A percentile compares a stretch with the other conserved stretches of the same genome.
phyloP scores from a whole-genome alignment of 805 yeast species.

The Vanderwaltozyma tropicalis region DNA sequence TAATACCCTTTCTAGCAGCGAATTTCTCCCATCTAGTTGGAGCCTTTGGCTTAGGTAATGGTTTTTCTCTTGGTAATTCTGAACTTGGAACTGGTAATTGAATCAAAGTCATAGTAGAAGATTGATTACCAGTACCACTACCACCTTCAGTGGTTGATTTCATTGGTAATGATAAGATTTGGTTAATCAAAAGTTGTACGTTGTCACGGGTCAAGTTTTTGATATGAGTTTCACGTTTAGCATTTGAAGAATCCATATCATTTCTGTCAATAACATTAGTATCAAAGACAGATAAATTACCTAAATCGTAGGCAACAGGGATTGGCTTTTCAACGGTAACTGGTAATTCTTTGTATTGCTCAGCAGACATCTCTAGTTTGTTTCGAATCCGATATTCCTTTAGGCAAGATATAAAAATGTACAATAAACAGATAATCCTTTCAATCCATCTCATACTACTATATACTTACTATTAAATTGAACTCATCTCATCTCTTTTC shows the following conservation, averaged over 20 bases:
- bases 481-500: slow-evolving; percentile 4
- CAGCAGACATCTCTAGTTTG: slow-evolving; percentile 1
- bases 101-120: slow-evolving; percentile 69
- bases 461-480: no score
- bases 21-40: slow-evolving; percentile 95
- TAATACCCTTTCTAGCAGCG: slow-evolving; percentile 91
- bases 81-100: slow-evolving; percentile 78
- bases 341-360: slow-evolving; percentile 34
- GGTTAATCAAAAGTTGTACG: slow-evolving; percentile 83
- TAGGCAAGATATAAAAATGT: no score
- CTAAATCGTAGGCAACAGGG: slow-evolving; percentile 82
- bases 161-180: slow-evolving; percentile 79
- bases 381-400: no score
- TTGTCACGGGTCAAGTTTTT: slow-evolving; percentile 74
- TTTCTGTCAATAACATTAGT: slow-evolving; percentile 69
- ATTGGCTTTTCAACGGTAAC: slow-evolving; percentile 86
- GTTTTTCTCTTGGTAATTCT: slow-evolving; percentile 85
- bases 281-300: slow-evolving; percentile 84
- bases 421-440: no score
- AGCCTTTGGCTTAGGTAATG: slow-evolving; percentile 85
- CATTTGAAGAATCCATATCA: slow-evolving; percentile 41
- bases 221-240: slow-evolving; percentile 54
- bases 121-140: slow-evolving; percentile 43
- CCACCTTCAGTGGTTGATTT: slow-evolving; percentile 73
- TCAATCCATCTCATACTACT: no score